Base-by-base conservation (phyloP, 768 basidiomycete genomes). In the Xerocomellus intermedius region DNA sequence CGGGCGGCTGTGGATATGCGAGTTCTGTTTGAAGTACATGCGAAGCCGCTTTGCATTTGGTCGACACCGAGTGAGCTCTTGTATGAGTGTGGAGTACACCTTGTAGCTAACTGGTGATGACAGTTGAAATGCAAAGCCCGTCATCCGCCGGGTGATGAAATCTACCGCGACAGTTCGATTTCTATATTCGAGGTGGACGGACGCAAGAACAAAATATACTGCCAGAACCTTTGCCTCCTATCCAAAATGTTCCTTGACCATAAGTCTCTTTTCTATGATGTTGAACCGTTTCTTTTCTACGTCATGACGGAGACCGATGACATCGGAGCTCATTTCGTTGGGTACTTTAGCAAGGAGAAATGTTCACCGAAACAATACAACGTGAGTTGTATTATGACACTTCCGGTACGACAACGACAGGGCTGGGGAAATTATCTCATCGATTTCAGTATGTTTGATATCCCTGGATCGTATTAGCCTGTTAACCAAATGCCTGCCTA, bases 221-320 rank as follows among this genome's bases (percentile, higher is more conserved):
- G 97, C 70, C 97, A 99, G 70, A 98, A 99, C 71, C 82, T 99
- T 26, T 98, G 96, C 72, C 79, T 98, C 56, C 80, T 98, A 37
- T 96, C 96, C 54, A 98, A 97, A 73, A 98, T 98, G 95, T 98
- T 98, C 73, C 82, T 98, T 62, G 94, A 98, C 70, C 94, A 97
- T 77, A 98, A 98, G 72, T 98, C 95, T 17, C 83, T 98, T 47
- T 98, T 98, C 74, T 98, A 98, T 75, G 96, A 98, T 73, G 96
- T 98, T 60, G 97, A 99, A 73, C 97, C 97, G 0, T 99, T 99
- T 74, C 76, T 99, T 43, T 99, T 99, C 76, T 99, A 99, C 71
- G 95, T 99, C 60, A 91, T 97, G 77, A 89, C 96, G 4, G 91
- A 97, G 68, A 79, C 82, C 54, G 92, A 97, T 74, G 92, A 94